Conservation (phyloP, 1,284 basidiomycete genomes). For the Fomitopsis palustris region DNA sequence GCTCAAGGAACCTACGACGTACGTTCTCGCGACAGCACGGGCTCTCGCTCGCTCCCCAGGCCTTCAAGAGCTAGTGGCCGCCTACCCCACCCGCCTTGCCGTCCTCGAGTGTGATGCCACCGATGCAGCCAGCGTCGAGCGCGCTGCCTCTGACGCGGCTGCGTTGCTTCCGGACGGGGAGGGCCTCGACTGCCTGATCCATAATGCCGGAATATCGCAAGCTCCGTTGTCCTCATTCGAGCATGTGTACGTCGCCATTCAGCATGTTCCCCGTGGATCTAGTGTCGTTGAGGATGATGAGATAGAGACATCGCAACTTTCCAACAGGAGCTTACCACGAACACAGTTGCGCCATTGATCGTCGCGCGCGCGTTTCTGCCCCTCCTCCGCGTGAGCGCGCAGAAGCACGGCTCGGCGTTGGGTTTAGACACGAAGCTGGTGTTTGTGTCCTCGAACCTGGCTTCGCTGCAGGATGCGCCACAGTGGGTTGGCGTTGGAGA, state of each 20-base stretch:
- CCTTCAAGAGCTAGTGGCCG: background rate
- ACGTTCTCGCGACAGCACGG: background rate
- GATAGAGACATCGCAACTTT: conserved; percentile 3
- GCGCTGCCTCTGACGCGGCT: background rate
- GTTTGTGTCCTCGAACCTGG: conserved; percentile 1
- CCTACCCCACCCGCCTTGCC: background rate
- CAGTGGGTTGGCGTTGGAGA: background rate
- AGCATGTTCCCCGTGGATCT: too few species aligned
- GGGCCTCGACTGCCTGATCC: conserved; percentile 3
- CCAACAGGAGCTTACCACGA: conserved; percentile 4
- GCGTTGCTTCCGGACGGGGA: background rate
- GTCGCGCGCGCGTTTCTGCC: conserved; percentile 7
- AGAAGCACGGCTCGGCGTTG: background rate
- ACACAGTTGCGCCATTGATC: conserved; percentile 2
- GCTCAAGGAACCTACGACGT: background rate
- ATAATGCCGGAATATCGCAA: background rate
- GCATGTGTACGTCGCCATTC: background rate
- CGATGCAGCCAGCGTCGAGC: background rate
- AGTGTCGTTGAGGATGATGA: too few species aligned
- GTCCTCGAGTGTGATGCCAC: background rate
- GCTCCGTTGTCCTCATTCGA: background rate
- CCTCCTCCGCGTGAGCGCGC: background rate
- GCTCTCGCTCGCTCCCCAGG: background rate
- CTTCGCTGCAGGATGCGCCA: background rate
- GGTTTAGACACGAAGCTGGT: background rate